A percentile compares a stretch with the other conserved stretches of the same genome.
Conservation (phyloP, 768 basidiomycete genomes). For the Strobilomyces confusus region DNA sequence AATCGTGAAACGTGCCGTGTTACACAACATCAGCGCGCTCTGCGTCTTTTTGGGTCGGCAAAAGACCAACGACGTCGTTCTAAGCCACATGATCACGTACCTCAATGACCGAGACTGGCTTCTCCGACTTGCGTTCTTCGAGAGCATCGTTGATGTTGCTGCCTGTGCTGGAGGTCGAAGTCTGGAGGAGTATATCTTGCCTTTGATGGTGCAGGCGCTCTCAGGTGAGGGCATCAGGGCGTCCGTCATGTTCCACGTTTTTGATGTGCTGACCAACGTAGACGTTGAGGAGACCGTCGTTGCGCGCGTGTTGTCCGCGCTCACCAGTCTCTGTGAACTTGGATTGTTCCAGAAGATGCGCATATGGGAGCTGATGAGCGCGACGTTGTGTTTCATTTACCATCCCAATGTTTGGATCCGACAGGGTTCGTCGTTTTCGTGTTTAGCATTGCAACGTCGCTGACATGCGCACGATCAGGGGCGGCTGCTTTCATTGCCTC, state of each 20-base stretch:
- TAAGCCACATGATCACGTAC: constrained; percentile 85
- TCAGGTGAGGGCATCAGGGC: constrained; percentile 58
- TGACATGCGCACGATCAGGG: constrained; percentile 41
- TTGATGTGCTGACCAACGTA: constrained; percentile 30
- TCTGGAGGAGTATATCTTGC: constrained; percentile 95
- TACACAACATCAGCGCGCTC: constrained; percentile 81
- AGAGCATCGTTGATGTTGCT: constrained; percentile 93
- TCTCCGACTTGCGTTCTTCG: constrained; percentile 88
- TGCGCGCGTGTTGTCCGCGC: constrained; percentile 79
- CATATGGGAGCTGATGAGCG: constrained; percentile 96
- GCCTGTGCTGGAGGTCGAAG: constrained; percentile 89
- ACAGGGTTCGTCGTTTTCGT: constrained; percentile 55
- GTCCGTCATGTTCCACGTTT: background rate
- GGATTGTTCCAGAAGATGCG: constrained; percentile 90
- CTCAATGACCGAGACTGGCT: constrained; percentile 92
- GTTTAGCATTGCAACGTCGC: background rate
- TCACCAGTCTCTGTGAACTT: constrained; percentile 86
- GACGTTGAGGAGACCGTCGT: constrained; percentile 96
- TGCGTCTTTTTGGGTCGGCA: constrained; percentile 93
- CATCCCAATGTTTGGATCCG: constrained; percentile 97
- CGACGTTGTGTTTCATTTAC: constrained; percentile 82
- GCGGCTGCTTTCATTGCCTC: constrained; percentile 86
- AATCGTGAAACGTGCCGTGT: constrained; percentile 85
- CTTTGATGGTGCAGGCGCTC: constrained; percentile 91
- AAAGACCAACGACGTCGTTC: constrained; percentile 89